phyloP scores from a whole-genome alignment of 148 eudicot species.

The Nyssa sinensis region DNA sequence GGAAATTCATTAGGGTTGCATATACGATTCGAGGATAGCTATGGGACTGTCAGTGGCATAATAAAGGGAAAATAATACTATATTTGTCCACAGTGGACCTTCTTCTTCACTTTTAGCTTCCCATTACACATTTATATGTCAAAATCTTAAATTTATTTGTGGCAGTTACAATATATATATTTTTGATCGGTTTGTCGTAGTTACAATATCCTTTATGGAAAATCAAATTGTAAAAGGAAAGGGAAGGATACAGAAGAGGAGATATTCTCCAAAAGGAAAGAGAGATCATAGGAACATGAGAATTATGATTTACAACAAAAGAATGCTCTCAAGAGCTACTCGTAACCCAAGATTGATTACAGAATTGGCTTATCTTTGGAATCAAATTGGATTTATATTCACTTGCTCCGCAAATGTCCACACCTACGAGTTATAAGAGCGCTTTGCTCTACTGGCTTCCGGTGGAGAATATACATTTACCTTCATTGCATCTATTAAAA shows the following conservation, averaged over 20 bases:
- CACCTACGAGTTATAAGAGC: not conserved
- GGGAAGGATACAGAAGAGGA: too few relatives aligned
- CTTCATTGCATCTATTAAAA: not conserved
- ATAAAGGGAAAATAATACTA: not conserved
- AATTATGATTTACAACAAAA: not conserved
- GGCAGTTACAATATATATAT: not conserved
- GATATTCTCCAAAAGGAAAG: too few relatives aligned
- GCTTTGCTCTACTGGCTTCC: not conserved
- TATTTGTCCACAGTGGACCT: not conserved
- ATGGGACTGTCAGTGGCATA: not conserved
- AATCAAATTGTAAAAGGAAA: not conserved
- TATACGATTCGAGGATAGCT: not conserved
- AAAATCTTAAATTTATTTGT: not conserved
- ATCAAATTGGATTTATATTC: not conserved
- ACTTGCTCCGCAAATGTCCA: not conserved
- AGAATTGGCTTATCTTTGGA: conserved; percentile 6
- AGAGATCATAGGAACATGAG: not conserved
- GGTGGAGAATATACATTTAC: not conserved
- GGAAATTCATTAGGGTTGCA: not conserved
- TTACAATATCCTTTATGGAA: not conserved
- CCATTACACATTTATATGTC: not conserved
- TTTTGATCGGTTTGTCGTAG: not conserved
- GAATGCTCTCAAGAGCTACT: not conserved
- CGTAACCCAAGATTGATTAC: not conserved
- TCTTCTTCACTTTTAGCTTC: not conserved